Evolutionary conservation across 2,329 filamentous ascomycete genomes (phyloP).

Genomic region (Penicillium digitatum): DNA sequence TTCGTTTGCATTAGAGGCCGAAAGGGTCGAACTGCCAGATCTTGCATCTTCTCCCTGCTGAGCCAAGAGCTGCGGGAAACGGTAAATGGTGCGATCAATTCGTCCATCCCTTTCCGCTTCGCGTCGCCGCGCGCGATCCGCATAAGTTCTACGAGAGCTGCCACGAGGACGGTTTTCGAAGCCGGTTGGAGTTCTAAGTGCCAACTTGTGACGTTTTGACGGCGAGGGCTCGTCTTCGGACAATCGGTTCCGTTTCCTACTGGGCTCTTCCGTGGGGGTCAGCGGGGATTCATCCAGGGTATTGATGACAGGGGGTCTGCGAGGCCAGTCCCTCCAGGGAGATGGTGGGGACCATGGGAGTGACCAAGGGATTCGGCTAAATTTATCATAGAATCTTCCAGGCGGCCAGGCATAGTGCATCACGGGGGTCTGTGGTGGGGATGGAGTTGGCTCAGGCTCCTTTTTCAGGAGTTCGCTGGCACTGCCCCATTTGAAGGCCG

Average conservation of each 20-base stretch:
- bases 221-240: not conserved
- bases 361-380: not conserved
- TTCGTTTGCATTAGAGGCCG: not conserved
- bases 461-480: not conserved
- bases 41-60: slow-evolving; percentile 28
- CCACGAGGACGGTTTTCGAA: slow-evolving; percentile 12
- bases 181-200: not conserved
- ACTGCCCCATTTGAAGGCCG: not conserved
- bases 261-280: not conserved
- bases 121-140: slow-evolving; percentile 31
- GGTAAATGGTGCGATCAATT: slow-evolving; percentile 35
- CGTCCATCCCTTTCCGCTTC: slow-evolving; percentile 30
- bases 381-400: not conserved
- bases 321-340: not conserved
- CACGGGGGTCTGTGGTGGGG: not conserved
- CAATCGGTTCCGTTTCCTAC: slow-evolving; percentile 1
- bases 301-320: not conserved
- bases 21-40: not conserved
- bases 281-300: not conserved
- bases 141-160: slow-evolving; percentile 24
- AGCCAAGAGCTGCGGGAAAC: slow-evolving; percentile 31
- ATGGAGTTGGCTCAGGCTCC: not conserved
- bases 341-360: slow-evolving; percentile 1
- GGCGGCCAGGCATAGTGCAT: not conserved
- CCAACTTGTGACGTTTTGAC: slow-evolving; percentile 1